A percentile compares a stretch with the other conserved stretches of the same genome.
Conservation (phyloP, 1,284 basidiomycete genomes). For the Entoloma clypeatum region DNA sequence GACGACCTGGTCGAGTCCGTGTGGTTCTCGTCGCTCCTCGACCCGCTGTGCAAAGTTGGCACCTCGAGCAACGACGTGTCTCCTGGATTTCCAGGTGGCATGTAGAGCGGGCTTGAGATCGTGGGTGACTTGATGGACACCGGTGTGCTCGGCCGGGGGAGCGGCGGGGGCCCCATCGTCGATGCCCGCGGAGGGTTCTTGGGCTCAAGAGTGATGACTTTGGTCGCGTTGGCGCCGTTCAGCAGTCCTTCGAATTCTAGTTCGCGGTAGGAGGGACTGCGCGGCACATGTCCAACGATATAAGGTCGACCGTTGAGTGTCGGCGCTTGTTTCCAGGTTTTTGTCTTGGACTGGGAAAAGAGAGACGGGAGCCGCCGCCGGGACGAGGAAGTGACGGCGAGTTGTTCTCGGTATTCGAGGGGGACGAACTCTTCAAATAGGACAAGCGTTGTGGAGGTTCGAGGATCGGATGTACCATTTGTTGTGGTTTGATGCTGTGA, state of each 20-base stretch:
- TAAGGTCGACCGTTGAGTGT: conserved; percentile 77
- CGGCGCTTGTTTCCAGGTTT: conserved; percentile 71
- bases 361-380: conserved; percentile 48
- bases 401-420: conserved; percentile 75
- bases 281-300: conserved; percentile 63
- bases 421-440: conserved; percentile 89
- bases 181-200: conserved; percentile 20
- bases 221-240: conserved; percentile 52
- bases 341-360: conserved; percentile 40
- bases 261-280: conserved; percentile 58
- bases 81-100: too few species aligned
- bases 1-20: conserved; percentile 32
- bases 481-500: conserved; percentile 36
- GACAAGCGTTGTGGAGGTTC: conserved; percentile 52
- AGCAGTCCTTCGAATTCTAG: conserved; percentile 80
- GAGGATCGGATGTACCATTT: conserved; percentile 35
- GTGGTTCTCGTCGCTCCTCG: conserved; percentile 34
- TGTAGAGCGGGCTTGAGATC: conserved; percentile 16
- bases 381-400: conserved; percentile 45
- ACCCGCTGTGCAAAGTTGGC: conserved; percentile 16
- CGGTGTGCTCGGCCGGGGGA: conserved; percentile 2
- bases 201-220: conserved; percentile 50
- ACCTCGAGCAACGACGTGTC: too few species aligned
- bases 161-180: conserved; percentile 1
- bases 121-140: conserved; percentile 1